Conservation (phyloP, 495 filamentous ascomycete genomes). For the Penicillium samsonianum region DNA sequence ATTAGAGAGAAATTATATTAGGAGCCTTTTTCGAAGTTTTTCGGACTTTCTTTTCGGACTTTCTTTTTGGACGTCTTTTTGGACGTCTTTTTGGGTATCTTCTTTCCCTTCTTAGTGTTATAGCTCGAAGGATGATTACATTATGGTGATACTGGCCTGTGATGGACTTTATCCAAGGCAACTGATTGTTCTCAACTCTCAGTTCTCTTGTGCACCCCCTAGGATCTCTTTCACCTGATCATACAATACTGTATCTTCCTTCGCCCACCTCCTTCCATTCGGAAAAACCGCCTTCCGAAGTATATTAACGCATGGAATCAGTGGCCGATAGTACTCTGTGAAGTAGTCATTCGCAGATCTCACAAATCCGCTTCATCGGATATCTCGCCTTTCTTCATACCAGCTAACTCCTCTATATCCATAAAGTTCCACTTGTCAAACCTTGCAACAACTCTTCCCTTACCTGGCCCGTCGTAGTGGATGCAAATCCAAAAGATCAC, state of each 20-base stretch:
- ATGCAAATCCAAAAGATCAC: slow-evolving; percentile 54
- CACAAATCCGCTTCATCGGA: slow-evolving; percentile 34
- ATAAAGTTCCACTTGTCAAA: slow-evolving; percentile 35
- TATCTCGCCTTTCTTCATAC: slow-evolving; percentile 29
- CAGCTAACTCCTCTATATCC: slow-evolving; percentile 18
- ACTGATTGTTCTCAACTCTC: no score
- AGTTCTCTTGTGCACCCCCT: slow-evolving; percentile 11
- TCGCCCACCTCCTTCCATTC: slow-evolving; percentile 30
- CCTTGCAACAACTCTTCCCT: slow-evolving; percentile 12
- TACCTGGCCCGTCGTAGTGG: slow-evolving; percentile 33
- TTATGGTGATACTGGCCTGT: no score
- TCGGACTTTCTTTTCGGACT: no score
- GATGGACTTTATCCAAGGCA: no score
- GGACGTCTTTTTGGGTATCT: no score
- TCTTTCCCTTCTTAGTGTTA: no score
- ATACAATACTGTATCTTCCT: slow-evolving; percentile 29
- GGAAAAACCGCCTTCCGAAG: slow-evolving; percentile 39
- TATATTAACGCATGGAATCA: slow-evolving; percentile 37
- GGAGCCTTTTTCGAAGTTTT: no score
- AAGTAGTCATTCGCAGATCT: slow-evolving; percentile 30
- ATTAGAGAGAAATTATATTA: no score
- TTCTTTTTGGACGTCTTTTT: no score
- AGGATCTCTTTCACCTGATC: slow-evolving; percentile 26
- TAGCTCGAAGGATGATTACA: no score
- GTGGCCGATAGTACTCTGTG: slow-evolving; percentile 35